Evolutionary conservation across 2,329 filamentous ascomycete species (phyloP), one percentile per base, ranked within the genome.

Genomic region (Colletotrichum sp.): DNA sequence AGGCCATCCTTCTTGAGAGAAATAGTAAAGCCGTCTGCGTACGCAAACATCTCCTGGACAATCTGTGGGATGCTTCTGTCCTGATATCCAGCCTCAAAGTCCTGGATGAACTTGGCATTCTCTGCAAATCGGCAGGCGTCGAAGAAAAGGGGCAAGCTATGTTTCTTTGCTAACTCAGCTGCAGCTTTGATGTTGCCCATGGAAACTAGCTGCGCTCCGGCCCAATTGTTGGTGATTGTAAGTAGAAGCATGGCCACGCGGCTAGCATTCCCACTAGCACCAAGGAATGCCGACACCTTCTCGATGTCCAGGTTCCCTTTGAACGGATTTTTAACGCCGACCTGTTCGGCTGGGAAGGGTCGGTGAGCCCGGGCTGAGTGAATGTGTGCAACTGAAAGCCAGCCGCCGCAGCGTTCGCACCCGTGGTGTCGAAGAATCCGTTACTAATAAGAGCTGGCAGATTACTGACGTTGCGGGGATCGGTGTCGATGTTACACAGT

Each of bases 41-140:
- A 77, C 2, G 76, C 69, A 58, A 80, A 79, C 78, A 80, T 78
- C 58, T 80, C 77, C 15, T 77, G 75, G 8, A 80, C 71, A 16
- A 80, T 79, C 9, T 79, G 67, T 2, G 71, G 34, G 34, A 80
- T 78, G 9, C 68, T 36, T 24, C 67, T 73, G 10, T 73, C 18
- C 5, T 60, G 34, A 52, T 79, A 80, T 6, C 77, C 80, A 4
- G 34, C n/a, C 66, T 80, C 80, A 8, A 70, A 79, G 8, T 76
- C 52, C 9, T 77, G 76, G 36, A 81, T 80, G 60, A 80, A 80
- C 48, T 66, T 74, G 6, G 78, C 77, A 65, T 80, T 81, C 34
- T 80, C 80, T 2, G 79, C 79, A 64, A 81, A 80, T 4, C 79
- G 78, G 24, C 79, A 79, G 5, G 79, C 76, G 32, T 81, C 79